Conservation (phyloP, 768 basidiomycete species). For the Mycena latifolia region DNA sequence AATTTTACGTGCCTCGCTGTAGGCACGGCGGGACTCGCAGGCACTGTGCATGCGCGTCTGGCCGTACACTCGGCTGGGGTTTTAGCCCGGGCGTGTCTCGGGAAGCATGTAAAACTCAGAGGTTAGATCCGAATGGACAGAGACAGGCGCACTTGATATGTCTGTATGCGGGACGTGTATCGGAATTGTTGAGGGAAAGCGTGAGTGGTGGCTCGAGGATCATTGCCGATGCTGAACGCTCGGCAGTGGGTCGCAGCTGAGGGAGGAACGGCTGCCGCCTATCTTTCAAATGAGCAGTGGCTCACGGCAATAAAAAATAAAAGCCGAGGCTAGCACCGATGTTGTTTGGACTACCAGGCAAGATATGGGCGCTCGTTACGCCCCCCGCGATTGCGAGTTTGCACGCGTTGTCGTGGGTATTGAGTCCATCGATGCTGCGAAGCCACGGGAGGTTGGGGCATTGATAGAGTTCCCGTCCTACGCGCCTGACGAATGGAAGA, state of each 20-base stretch:
- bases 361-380: too few relatives aligned
- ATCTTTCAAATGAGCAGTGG: too few relatives aligned
- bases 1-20: constrained; percentile 74
- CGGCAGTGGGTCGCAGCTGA: constrained; percentile 77
- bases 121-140: not conserved
- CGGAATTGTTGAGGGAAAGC: constrained; percentile 52
- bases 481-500: too few relatives aligned
- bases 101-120: not conserved
- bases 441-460: too few relatives aligned
- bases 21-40: constrained; percentile 80
- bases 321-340: too few relatives aligned
- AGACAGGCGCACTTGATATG: constrained; percentile 77
- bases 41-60: constrained; percentile 70
- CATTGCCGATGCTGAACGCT: constrained; percentile 74
- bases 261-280: constrained; percentile 88
- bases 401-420: too few relatives aligned
- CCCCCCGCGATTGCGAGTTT: too few relatives aligned
- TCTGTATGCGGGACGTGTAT: constrained; percentile 62
- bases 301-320: too few relatives aligned
- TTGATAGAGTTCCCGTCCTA: too few relatives aligned
- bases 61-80: constrained; percentile 59
- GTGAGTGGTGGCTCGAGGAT: constrained; percentile 80
- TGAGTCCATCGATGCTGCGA: too few relatives aligned
- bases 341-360: too few relatives aligned
- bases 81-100: constrained; percentile 81